A percentile compares a stretch with the other conserved stretches of the same genome.
Evolutionary conservation across 1,139 yeast species (phyloP).

Genomic region (Saccharomyces hybrid): DNA sequence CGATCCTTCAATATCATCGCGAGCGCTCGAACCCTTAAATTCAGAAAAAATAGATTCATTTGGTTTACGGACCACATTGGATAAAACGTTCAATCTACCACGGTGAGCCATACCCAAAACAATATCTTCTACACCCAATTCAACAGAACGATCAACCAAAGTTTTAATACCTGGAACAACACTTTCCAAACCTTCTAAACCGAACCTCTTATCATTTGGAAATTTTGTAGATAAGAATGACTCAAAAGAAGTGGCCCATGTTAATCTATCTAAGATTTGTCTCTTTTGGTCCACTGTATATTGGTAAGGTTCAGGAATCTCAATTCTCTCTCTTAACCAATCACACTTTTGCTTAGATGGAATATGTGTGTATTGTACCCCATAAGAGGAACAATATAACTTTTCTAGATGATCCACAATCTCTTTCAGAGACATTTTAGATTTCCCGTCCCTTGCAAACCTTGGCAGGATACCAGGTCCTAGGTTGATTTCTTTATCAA

Average conservation of each 20-base stretch:
- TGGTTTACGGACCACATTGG: conserved; percentile 97
- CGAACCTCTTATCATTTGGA: conserved; percentile 98
- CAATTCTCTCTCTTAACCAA: conserved; percentile 96
- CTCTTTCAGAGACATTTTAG: no score
- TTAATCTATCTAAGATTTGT: conserved; percentile 90
- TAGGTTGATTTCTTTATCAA: no score
- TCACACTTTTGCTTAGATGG: conserved; percentile 95
- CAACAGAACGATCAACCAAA: conserved; percentile 88
- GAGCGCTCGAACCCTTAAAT: conserved; percentile 81
- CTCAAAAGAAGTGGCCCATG: conserved; percentile 96
- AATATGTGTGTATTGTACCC: conserved; percentile 93
- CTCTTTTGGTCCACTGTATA: conserved; percentile 86
- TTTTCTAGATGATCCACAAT: conserved; percentile 72
- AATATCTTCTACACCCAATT: conserved; percentile 87
- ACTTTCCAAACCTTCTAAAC: conserved; percentile 97
- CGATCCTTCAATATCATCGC: conserved; percentile 77
- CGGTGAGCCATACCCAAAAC: conserved; percentile 99
- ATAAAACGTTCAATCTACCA: conserved; percentile 96
- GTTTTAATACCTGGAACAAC: conserved; percentile 97
- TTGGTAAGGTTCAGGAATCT: conserved; percentile 82
- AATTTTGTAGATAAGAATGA: conserved; percentile 86
- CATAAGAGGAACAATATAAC: conserved; percentile 82
- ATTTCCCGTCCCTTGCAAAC: no score
- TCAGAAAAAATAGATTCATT: conserved; percentile 96
- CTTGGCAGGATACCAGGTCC: no score